Base-by-base conservation (phyloP, 202 grass and related monocot species). In the Cymbopogon flexuosus region DNA sequence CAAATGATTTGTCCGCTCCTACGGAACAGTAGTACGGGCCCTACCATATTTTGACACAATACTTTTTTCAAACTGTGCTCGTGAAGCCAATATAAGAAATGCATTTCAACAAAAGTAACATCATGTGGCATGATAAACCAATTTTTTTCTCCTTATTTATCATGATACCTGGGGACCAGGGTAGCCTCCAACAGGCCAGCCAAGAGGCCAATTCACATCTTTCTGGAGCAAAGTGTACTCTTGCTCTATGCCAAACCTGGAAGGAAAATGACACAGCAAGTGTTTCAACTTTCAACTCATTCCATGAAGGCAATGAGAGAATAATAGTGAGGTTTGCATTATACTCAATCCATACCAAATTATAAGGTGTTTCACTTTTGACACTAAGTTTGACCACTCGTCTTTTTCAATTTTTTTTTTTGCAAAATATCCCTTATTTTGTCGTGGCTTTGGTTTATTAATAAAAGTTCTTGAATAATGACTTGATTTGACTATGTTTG, bases 1-100 rank as follows among this genome's bases (percentile, higher is more conserved):
- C 96, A 54, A 99, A 99, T 67, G 96, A 93, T 77, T 99, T 99
- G 70, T 99, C 96, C 60, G 96, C 91, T 75, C 96, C 96, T 68
- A 88, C 88, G 0, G 90, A 73, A 59, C 96, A 99, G 85, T 99
- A 99, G 87, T 99, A 99, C 22, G 96, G 96, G 39, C 96, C 96
- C 96, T 99, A 70, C 18, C 59, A 88, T 31, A 76, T 75, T 91
- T 87, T 18, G 16, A 29, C 35, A 75, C 4, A 68, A 27, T 11
- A 66, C 2, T 2, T 16, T 65, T 75, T 61, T 47, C 0, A 1
- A 16, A 30, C 14, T 22, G 14, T 18, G 41, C 43, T n/a, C 27
- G 47, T 63, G 1, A 83, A 79, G 66, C 39, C 7, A 77, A 56
- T 59, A 8, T 33, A 56, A 56, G 16, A 63, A 11, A 5, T 45